Percentiles rank a stretch among this genome's conserved stretches.
phyloP scores from a whole-genome alignment of 1,284 basidiomycete species.

The Microbotryomycetes sp. region DNA sequence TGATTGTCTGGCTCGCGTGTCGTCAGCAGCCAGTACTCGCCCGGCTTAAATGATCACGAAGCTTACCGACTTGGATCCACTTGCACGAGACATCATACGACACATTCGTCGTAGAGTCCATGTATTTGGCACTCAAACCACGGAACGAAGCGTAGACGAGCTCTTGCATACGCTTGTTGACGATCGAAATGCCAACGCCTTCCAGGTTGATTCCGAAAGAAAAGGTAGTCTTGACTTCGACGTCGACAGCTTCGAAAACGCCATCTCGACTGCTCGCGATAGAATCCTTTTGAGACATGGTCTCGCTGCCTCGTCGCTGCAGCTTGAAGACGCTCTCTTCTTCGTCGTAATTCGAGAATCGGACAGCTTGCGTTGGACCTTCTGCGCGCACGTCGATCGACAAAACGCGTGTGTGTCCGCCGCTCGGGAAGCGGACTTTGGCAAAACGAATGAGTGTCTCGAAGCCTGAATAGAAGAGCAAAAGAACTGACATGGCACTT shows the following conservation, averaged over 20 bases:
- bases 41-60: not conserved
- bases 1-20: constrained; percentile 65
- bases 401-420: constrained; percentile 43
- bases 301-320: constrained; percentile 48
- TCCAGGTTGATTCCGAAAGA: constrained; percentile 70
- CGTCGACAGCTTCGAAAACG: constrained; percentile 74
- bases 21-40: constrained; percentile 11
- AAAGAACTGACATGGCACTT: constrained; percentile 78
- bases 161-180: constrained; percentile 82
- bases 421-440: not conserved
- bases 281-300: constrained; percentile 61
- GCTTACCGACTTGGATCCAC: constrained; percentile 63
- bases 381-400: constrained; percentile 93
- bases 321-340: constrained; percentile 86
- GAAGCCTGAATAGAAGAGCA: not conserved
- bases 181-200: constrained; percentile 85
- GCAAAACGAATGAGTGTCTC: not conserved
- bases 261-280: constrained; percentile 60
- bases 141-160: constrained; percentile 82
- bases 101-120: constrained; percentile 71
- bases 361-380: constrained; percentile 74
- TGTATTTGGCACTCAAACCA: constrained; percentile 77
- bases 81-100: constrained; percentile 77
- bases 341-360: constrained; percentile 79
- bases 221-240: constrained; percentile 61